Conservation (phyloP, 371 early-diverging fungal genomes). For the Smittium culicis region DNA sequence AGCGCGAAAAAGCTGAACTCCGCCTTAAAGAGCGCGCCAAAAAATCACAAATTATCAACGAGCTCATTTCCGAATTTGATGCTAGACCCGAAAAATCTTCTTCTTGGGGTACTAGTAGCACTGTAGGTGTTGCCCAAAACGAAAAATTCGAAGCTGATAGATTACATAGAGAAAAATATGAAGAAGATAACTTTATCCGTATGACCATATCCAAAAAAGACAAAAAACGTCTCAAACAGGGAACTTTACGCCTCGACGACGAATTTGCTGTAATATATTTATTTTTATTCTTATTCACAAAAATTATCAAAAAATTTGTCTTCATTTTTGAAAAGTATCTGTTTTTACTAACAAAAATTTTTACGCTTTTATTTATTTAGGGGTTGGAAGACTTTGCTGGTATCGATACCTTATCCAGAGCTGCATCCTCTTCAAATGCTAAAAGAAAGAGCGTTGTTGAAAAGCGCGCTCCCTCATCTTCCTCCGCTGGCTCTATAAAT, state of each 20-base stretch:
- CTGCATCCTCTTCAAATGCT: background rate
- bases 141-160: slow-evolving; percentile 20
- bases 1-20: slow-evolving; percentile 45
- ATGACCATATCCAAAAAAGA: slow-evolving; percentile 61
- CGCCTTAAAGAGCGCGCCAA: slow-evolving; percentile 57
- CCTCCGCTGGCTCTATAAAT: background rate
- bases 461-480: background rate
- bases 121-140: slow-evolving; percentile 17
- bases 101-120: slow-evolving; percentile 43
- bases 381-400: slow-evolving; percentile 4
- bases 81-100: slow-evolving; percentile 73
- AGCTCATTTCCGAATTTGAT: slow-evolving; percentile 69
- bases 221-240: slow-evolving; percentile 43
- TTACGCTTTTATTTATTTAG: too few relatives aligned
- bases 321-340: too few relatives aligned
- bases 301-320: slow-evolving; percentile 20
- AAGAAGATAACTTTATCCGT: slow-evolving; percentile 84
- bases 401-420: background rate
- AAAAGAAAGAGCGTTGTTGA: background rate
- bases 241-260: slow-evolving; percentile 51
- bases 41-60: slow-evolving; percentile 73
- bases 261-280: slow-evolving; percentile 74
- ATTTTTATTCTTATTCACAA: slow-evolving; percentile 51
- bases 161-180: slow-evolving; percentile 56
- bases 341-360: too few relatives aligned